A percentile compares a stretch with the other conserved stretches of the same genome.
phyloP scores from a whole-genome alignment of 768 basidiomycete genomes.

The Trametes punicea region DNA sequence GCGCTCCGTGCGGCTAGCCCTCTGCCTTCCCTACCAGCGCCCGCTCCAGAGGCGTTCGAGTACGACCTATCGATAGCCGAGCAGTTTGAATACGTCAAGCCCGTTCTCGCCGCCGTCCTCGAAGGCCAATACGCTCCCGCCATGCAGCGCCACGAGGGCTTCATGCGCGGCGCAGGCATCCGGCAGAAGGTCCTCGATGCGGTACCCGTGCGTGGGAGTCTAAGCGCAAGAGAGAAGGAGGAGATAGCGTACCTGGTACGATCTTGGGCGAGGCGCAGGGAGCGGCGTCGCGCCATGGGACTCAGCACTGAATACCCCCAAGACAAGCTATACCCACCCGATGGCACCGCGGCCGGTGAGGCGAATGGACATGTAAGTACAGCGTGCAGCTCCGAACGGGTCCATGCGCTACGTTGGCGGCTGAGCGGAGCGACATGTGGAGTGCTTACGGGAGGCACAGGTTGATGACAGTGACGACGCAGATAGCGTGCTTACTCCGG shows the following conservation, averaged over 20 bases:
- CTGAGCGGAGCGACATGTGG: not conserved
- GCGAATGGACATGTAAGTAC: slow-evolving; percentile 5
- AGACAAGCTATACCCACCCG: not conserved
- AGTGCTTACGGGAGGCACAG: slow-evolving; percentile 1
- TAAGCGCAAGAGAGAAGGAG: slow-evolving; percentile 38
- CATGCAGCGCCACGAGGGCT: slow-evolving; percentile 43
- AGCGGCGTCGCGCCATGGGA: slow-evolving; percentile 21
- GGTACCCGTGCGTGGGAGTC: slow-evolving; percentile 35
- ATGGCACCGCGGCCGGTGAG: not conserved
- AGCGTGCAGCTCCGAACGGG: not conserved
- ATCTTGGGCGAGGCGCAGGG: slow-evolving; percentile 31
- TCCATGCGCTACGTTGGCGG: not conserved
- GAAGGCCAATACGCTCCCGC: slow-evolving; percentile 55
- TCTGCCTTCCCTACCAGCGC: slow-evolving; percentile 35
- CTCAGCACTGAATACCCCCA: slow-evolving; percentile 11
- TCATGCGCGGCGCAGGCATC: slow-evolving; percentile 55
- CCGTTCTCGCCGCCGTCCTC: slow-evolving; percentile 58
- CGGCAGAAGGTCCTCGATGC: slow-evolving; percentile 37
- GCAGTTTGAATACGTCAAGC: slow-evolving; percentile 67
- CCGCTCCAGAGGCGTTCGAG: slow-evolving; percentile 41
- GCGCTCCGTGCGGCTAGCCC: slow-evolving; percentile 40
- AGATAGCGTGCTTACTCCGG: slow-evolving; percentile 15
- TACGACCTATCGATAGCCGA: slow-evolving; percentile 44
- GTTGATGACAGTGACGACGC: slow-evolving; percentile 9
- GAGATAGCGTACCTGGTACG: slow-evolving; percentile 33